Conservation (phyloP, 768 basidiomycete genomes). For the Termitomyces sp. region DNA sequence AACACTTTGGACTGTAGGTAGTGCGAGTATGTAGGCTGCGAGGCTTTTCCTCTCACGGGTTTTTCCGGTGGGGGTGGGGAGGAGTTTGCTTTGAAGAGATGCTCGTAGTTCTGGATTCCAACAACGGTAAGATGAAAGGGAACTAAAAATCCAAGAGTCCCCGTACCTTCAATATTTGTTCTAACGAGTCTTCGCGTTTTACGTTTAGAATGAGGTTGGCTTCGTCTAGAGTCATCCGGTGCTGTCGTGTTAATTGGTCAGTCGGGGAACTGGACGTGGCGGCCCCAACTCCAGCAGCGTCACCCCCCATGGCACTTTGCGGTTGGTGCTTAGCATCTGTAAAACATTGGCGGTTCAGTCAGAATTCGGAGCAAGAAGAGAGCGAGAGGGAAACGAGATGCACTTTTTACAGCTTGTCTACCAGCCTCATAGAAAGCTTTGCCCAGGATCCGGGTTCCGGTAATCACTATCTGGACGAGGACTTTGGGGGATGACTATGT, state of each 20-base stretch:
- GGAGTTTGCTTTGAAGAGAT: constrained; percentile 87
- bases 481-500: constrained; percentile 74
- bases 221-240: constrained; percentile 94
- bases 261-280: constrained; percentile 74
- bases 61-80: constrained; percentile 59
- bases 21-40: constrained; percentile 65
- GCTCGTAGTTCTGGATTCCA: constrained; percentile 79
- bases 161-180: constrained; percentile 71
- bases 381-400: constrained; percentile 24
- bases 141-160: neutral
- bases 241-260: constrained; percentile 79
- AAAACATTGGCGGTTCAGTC: neutral
- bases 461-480: constrained; percentile 76
- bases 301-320: constrained; percentile 63
- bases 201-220: constrained; percentile 90
- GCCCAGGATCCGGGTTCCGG: constrained; percentile 80
- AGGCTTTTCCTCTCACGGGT: constrained; percentile 42
- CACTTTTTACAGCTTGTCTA: constrained; percentile 91
- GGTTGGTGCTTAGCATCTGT: constrained; percentile 84
- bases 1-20: constrained; percentile 98
- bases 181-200: constrained; percentile 69
- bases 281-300: constrained; percentile 71
- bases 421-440: constrained; percentile 91
- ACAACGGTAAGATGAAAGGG: constrained; percentile 5
- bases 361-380: neutral